Conservation (phyloP, 345 rosid species). For the Excoecaria cochinchinensis region DNA sequence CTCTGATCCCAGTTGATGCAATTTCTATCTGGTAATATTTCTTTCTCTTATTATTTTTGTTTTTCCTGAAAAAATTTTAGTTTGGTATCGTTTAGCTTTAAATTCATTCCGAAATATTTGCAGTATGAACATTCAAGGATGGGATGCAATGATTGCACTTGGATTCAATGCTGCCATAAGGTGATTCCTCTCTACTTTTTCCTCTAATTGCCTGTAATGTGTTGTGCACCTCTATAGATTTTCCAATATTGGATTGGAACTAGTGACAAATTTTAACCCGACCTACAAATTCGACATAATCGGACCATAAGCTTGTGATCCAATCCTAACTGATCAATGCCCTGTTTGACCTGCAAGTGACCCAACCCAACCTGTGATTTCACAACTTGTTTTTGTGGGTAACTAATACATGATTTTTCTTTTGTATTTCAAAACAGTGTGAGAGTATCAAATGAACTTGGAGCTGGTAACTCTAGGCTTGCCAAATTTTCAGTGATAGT, state of each 20-base stretch:
- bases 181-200: slow-evolving; percentile 25
- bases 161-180: slow-evolving; percentile 95
- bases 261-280: too few species aligned
- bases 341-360: too few species aligned
- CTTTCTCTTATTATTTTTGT: background rate
- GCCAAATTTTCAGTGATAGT: slow-evolving; percentile 73
- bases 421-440: slow-evolving; percentile 46
- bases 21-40: slow-evolving; percentile 70
- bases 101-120: background rate
- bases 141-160: slow-evolving; percentile 87
- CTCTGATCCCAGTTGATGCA: slow-evolving; percentile 84
- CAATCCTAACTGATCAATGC: too few species aligned
- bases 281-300: too few species aligned
- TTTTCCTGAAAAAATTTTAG: background rate
- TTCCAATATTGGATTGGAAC: too few species aligned
- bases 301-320: too few species aligned
- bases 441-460: slow-evolving; percentile 90
- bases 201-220: too few species aligned
- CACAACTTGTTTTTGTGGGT: too few species aligned
- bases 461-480: slow-evolving; percentile 60
- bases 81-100: background rate
- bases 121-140: slow-evolving; percentile 90
- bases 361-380: background rate
- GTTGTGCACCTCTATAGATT: too few species aligned
- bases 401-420: background rate